Conservation (phyloP, 2,329 filamentous ascomycete species). For the Pleomassaria siparia region DNA sequence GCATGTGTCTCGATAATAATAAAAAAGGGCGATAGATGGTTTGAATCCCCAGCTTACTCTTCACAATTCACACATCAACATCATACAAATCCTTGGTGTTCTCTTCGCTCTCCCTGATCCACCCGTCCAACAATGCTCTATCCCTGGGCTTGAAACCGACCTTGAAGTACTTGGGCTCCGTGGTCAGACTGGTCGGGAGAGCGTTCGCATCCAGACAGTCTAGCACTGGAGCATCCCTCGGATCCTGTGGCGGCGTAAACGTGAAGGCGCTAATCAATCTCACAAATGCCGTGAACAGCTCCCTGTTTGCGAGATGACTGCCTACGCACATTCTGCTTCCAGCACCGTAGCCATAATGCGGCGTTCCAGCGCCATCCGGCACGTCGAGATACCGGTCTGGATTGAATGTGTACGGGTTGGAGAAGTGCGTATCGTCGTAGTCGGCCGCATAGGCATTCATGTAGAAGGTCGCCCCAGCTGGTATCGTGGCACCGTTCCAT, state of each 20-base stretch:
- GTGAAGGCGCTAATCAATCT: conserved; percentile 52
- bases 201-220: conserved; percentile 50
- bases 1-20: no score
- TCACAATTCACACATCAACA: no score
- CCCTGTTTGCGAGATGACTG: conserved; percentile 46
- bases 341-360: conserved; percentile 53
- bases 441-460: conserved; percentile 76
- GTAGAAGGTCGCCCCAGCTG: conserved; percentile 76
- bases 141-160: conserved; percentile 50
- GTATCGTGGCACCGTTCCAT: conserved; percentile 68
- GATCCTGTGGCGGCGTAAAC: conserved; percentile 45
- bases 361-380: conserved; percentile 48
- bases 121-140: conserved; percentile 44
- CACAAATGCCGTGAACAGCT: conserved; percentile 51
- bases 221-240: conserved; percentile 45
- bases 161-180: conserved; percentile 56
- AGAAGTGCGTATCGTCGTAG: conserved; percentile 70
- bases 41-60: no score
- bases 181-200: conserved; percentile 50
- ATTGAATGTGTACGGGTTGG: conserved; percentile 62
- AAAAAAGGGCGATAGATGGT: no score
- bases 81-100: conserved; percentile 43
- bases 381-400: conserved; percentile 68
- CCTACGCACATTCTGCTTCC: conserved; percentile 52
- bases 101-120: conserved; percentile 52